Percentiles rank a stretch among this genome's conserved stretches.
Evolutionary conservation across 768 basidiomycete species (phyloP).

Genomic region (Naematelia encephala): DNA sequence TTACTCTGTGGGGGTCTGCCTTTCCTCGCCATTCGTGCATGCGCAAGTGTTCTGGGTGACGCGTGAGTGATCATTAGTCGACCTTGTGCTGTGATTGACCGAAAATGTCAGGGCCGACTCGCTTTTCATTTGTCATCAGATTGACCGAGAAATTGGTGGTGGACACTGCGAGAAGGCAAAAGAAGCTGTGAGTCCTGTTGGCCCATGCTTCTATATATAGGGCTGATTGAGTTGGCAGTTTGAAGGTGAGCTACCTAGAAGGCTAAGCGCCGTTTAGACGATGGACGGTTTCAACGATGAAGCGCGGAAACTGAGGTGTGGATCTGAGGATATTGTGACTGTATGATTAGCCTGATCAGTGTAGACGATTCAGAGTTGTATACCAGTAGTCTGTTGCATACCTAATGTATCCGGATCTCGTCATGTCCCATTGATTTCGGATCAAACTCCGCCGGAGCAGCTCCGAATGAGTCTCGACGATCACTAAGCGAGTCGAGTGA

Average conservation of each 20-base stretch:
- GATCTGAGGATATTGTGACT: not conserved
- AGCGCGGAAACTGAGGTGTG: not conserved
- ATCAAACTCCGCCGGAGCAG: no score
- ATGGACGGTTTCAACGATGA: not conserved
- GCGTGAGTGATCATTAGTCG: conserved; percentile 56
- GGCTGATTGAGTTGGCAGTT: no score
- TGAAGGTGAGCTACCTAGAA: conserved; percentile 5
- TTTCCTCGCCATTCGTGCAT: conserved; percentile 76
- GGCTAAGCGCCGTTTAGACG: not conserved
- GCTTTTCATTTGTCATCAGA: conserved; percentile 65
- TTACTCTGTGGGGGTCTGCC: conserved; percentile 74
- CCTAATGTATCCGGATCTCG: not conserved
- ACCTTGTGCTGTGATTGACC: not conserved
- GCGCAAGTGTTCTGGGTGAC: conserved; percentile 75
- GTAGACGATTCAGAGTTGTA: not conserved
- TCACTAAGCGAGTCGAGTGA: no score
- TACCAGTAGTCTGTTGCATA: no score
- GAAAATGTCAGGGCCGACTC: conserved; percentile 58
- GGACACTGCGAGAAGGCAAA: conserved; percentile 59
- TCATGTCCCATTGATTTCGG: not conserved
- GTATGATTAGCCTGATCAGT: not conserved
- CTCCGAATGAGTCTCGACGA: no score
- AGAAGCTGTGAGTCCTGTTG: conserved; percentile 55
- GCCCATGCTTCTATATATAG: no score
- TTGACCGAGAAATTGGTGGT: conserved; percentile 61